Evolutionary conservation across 2,329 filamentous ascomycete species (phyloP), one percentile per base, ranked within the genome.

Genomic region (Trichoderma guizhouense): DNA sequence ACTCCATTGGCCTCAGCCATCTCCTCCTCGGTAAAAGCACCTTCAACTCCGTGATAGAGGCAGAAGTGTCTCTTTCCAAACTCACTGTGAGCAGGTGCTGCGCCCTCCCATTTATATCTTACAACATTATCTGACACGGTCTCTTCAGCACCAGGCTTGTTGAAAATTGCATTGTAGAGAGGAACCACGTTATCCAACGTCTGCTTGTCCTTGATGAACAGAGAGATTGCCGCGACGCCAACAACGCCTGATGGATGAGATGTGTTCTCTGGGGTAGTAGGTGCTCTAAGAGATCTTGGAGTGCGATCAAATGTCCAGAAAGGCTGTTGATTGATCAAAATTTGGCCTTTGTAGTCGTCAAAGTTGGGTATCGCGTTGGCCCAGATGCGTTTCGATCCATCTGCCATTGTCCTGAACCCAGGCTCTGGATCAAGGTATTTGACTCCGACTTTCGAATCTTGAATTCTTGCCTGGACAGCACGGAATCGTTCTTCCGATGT

Each of bases 221-320:
- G 53, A 43, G 65, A 68, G 8, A 68, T 58, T 6, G 24, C 65
- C 18, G 65, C 65, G 5, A 68, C 65, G 3, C 65, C 65, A 43
- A 68, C 53, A 21, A 57, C 65, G 1, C 65, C 65, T 4, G 53
- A 68, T 1, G 65, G 24, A 32, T 68, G 65, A 34, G 65, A 60
- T 9, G 34, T 24, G 1, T 58, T 68, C n/a, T 60, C 65, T 7
- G 65, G 30, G 7, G 65, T 60, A 15, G 57, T 14, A 2, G 65
- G 65, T 18, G 53, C 65, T 47, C 65, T 7, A 9, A 68, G 36
- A 30, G 34, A 47, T 18, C 65, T 18, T 7, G 53, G 65, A 6
- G 65, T 68, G 3, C 65, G 51, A 55, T 68, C 65, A 47, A 68
- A 60, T 15, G 65, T 68, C 65, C 65, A 68, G 26, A 68, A 68